These are phyloP conservation scores for Nannochloris sp. DNA, from an alignment of 139 green algal genomes.

Conservation along the genomic window DNA sequence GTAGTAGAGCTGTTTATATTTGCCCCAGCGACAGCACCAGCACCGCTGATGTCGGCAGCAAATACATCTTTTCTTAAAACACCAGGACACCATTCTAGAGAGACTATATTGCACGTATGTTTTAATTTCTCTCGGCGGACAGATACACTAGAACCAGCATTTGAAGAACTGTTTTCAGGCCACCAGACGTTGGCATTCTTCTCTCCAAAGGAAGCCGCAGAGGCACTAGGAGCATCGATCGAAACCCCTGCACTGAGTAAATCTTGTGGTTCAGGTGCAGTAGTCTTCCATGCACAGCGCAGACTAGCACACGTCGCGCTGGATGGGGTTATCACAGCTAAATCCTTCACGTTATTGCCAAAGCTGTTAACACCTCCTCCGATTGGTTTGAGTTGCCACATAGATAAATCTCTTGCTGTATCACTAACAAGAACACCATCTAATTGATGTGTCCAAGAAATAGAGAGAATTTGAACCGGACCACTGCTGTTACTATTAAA, in stretches of 20 bases:
- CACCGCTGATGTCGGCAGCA: neutral
- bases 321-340: no score
- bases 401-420: neutral
- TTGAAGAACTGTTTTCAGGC: conserved; percentile 6
- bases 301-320: no score
- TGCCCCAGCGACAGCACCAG: neutral
- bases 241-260: conserved; percentile 9
- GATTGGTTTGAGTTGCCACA: conserved; percentile 10
- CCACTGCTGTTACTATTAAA: no score
- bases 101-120: neutral
- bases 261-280: conserved; percentile 2
- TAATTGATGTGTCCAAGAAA: conserved; percentile 28
- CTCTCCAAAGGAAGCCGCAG: conserved; percentile 1
- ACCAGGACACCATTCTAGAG: conserved; percentile 18
- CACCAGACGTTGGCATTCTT: conserved; percentile 18
- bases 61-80: conserved; percentile 23
- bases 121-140: conserved; percentile 20
- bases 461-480: conserved; percentile 1
- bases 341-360: no score
- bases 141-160: neutral
- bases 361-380: neutral
- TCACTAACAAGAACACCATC: conserved; percentile 20
- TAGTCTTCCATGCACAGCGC: conserved; percentile 2
- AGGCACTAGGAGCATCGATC: conserved; percentile 3
- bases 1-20: neutral